Percentiles rank a stretch among this genome's conserved stretches.
phyloP scores from a whole-genome alignment of 208 protist species.

The Acanthamoeba culbertsoni region DNA sequence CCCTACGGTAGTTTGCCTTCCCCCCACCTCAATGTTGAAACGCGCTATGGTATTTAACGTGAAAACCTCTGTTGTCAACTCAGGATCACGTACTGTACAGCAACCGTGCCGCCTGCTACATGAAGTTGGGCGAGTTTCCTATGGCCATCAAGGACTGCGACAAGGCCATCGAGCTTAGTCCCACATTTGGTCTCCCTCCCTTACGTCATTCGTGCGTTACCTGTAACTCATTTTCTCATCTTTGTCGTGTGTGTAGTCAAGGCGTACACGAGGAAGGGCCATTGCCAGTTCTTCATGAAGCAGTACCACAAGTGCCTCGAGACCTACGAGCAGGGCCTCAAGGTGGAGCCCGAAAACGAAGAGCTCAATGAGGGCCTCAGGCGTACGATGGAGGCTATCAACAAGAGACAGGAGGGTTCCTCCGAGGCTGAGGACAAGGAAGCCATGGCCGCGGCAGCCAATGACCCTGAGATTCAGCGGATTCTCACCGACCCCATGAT shows the following conservation, averaged over 20 bases:
- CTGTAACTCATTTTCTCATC: neutral
- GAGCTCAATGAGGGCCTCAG: conserved; percentile 74
- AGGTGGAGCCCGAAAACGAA: conserved; percentile 87
- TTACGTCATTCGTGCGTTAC: neutral
- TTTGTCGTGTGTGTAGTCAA: conserved; percentile 80
- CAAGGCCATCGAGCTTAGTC: conserved; percentile 93
- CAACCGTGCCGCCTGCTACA: conserved; percentile 90
- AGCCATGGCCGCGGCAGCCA: conserved; percentile 88
- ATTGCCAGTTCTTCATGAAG: conserved; percentile 93
- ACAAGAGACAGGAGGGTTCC: conserved; percentile 77
- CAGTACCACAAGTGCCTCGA: conserved; percentile 95
- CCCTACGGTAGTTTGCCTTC: conserved; percentile 68
- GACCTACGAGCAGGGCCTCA: conserved; percentile 93
- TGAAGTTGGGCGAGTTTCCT: conserved; percentile 95
- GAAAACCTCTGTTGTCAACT: neutral
- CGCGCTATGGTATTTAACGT: neutral
- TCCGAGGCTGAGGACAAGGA: conserved; percentile 83
- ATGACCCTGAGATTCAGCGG: conserved; percentile 93
- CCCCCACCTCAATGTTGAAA: neutral
- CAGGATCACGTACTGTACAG: conserved; percentile 81
- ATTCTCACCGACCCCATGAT: conserved; percentile 63
- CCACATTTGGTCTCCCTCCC: conserved; percentile 84
- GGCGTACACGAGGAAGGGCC: conserved; percentile 89
- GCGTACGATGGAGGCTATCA: conserved; percentile 77
- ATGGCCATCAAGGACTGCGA: conserved; percentile 94